Conservation (phyloP, 345 rosid species). For the Carallia pectinifolia region DNA sequence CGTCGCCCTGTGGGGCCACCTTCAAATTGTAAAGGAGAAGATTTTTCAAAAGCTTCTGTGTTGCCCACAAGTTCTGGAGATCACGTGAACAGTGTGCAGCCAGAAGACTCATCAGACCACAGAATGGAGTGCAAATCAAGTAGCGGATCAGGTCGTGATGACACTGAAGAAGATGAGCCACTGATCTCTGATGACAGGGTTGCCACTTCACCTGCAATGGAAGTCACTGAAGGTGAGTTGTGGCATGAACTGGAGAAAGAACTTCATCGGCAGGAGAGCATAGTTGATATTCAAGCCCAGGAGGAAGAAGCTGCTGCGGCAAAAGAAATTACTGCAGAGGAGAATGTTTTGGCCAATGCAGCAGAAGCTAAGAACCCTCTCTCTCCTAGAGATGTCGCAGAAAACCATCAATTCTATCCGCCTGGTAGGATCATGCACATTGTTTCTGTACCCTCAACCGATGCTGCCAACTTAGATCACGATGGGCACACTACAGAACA, state of each 20-base stretch:
- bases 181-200: constrained; percentile 41
- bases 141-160: constrained; percentile 49
- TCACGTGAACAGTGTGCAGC: constrained; percentile 30
- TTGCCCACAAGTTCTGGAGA: constrained; percentile 46
- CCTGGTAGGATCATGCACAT: constrained; percentile 90
- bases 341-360: constrained; percentile 43
- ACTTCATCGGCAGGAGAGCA: constrained; percentile 59
- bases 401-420: constrained; percentile 73
- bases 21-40: constrained; percentile 43
- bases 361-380: constrained; percentile 35
- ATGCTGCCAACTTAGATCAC: constrained; percentile 16
- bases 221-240: constrained; percentile 65
- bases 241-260: constrained; percentile 91
- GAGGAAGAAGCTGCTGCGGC: constrained; percentile 82
- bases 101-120: constrained; percentile 29
- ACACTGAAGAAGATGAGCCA: constrained; percentile 69
- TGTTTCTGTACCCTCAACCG: constrained; percentile 41
- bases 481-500: constrained; percentile 31
- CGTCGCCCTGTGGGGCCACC: constrained; percentile 52
- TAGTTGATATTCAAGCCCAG: constrained; percentile 50
- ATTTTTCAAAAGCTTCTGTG: constrained; percentile 46
- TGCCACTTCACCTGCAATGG: constrained; percentile 38
- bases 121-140: constrained; percentile 35
- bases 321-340: constrained; percentile 73
- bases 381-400: constrained; percentile 46